These are phyloP conservation scores for Geranium rotundifolium DNA, from an alignment of 345 rosid genomes.

Conservation along the genomic window DNA sequence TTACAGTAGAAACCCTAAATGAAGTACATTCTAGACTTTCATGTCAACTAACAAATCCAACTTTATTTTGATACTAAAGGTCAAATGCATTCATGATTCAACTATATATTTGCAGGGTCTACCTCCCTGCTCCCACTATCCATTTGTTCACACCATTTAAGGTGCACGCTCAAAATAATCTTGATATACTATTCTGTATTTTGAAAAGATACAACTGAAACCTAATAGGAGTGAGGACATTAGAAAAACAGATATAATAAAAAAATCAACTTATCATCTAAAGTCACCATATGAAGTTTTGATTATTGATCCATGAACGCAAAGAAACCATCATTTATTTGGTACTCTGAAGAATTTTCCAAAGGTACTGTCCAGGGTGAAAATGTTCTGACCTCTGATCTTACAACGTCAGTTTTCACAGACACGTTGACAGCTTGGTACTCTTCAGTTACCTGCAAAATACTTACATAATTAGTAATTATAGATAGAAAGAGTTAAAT, in stretches of 20 bases:
- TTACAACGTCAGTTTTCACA: slow-evolving; percentile 58
- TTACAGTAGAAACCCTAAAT: too few species aligned
- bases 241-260: background rate
- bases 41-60: too few species aligned
- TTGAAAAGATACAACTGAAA: too few species aligned
- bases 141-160: too few species aligned
- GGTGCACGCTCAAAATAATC: too few species aligned
- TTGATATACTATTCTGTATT: too few species aligned
- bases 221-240: background rate
- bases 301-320: background rate
- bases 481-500: slow-evolving; percentile 9
- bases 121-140: too few species aligned
- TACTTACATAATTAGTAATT: slow-evolving; percentile 14
- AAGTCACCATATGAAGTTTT: background rate
- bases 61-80: too few species aligned
- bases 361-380: slow-evolving; percentile 5
- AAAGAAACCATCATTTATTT: background rate
- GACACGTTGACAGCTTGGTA: slow-evolving; percentile 91
- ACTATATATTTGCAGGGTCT: too few species aligned
- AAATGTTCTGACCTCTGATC: slow-evolving; percentile 62
- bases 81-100: too few species aligned
- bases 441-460: slow-evolving; percentile 67
- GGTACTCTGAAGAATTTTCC: slow-evolving; percentile 1
- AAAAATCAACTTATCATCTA: background rate
- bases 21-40: too few species aligned